Evolutionary conservation across 2,329 filamentous ascomycete genomes (phyloP), one percentile per base, ranked within the genome.

Genomic region (Fusarium dimerum): DNA sequence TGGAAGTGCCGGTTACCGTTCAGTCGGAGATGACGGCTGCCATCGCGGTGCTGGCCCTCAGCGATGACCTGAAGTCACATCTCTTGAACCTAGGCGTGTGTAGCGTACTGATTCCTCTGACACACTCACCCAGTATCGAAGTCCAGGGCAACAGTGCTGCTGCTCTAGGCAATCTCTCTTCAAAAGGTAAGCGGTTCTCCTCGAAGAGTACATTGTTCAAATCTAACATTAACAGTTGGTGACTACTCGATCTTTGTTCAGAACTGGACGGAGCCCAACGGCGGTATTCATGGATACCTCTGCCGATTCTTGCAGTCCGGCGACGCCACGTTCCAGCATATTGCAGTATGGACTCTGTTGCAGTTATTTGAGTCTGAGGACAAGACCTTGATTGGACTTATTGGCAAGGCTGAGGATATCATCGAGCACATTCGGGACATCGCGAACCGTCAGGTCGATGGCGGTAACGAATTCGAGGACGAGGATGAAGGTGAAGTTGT

Each of bases 1-100:
- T 99, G 16, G 88, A 95, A 50, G 94, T 97, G 3, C 92, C 94
- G 0, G 82, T 97, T 45, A 93, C 90, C 39, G 94, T 99, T 3
- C 94, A 99, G 71, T 97, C 92, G 2, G 94, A 99, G 73, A 99
- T 99, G 94, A 99, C 94, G 5, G 94, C 94, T n/a, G 94, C 94
- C 1, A 97, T 99, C 72, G 94, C 94, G 38, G 94, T 99, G 13
- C 81, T 99, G 58, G 94, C 94, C 16, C 77, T 99, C 47, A 97
- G 93, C 64, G 94, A 99, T 66, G 94, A 99, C 59, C 82, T 99
- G 52, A 99, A 99, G 75, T 85, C 89, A 5, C 90, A 96, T 68
- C 81, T 99, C 12, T 77, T 99, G 49, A 92, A 90, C 55, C 81
- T 97, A 2, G 94, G 93, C 18, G 93, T 99, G 1, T 97, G 97